Evolutionary conservation across 495 filamentous ascomycete genomes (phyloP), one percentile per base, ranked within the genome.

Genomic region (Choiromyces venosus): DNA sequence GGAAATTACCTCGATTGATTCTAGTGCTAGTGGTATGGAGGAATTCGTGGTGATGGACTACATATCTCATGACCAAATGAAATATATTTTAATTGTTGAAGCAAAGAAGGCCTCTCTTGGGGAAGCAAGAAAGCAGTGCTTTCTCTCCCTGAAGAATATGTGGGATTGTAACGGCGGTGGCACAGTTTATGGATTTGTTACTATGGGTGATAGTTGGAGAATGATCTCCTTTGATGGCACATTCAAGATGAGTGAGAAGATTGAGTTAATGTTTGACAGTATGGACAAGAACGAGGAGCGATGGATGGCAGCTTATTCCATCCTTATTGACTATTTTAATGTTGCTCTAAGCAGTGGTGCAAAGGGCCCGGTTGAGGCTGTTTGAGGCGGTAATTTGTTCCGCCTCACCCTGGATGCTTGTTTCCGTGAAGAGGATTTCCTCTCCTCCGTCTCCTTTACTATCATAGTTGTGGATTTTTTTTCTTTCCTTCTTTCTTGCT

Each of bases 11-110:
- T 29, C 66, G 2, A 70, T n/a, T 21, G 69, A 75, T 39, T 64
- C n/a, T 18, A 4, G 10, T 36, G 42, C 42, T 16, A 66, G 68
- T 9, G 70, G 65, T 65, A 68, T 36, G 12, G 35, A 69, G 67
- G 71, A 76, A 66, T 76, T 73, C 61, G 61, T 73, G 36, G 25
- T 73, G 3, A 69, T 76, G 37, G 56, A 76, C 37, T 18, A 65
- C 33, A 46, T 75, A 44, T 67, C 46, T 42, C 4, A 37, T 4
- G 29, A 19, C 16, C 44, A 65, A 73, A 46, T 37, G 42, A 76
- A 66, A 21, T 72, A 65, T 65, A 37, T 73, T 21, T 52, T 68
- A 19, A n/a, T 66, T 29, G 52, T 75, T 38, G 70, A 74, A 70
- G 71, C 38, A 25, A 76, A 76, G 46, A 74, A 39, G 8, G 18